phyloP scores from a whole-genome alignment of 2,329 filamentous ascomycete genomes.

The Verticillium longisporum region DNA sequence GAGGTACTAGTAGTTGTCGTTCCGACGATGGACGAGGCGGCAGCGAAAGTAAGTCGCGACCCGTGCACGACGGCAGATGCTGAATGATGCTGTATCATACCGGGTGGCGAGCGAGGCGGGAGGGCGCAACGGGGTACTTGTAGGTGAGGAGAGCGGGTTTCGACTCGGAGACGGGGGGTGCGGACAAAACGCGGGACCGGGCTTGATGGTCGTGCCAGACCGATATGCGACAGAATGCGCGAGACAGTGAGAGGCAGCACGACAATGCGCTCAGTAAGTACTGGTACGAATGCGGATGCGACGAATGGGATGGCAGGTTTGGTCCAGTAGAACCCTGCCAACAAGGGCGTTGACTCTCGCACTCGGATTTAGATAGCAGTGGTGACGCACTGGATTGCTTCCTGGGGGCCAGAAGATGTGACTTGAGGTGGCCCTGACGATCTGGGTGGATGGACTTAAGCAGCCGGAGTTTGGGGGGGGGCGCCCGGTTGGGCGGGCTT shows the following conservation, averaged over 20 bases:
- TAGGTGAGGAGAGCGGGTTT: background rate
- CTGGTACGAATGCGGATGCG: background rate
- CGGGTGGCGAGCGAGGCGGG: slow-evolving; percentile 14
- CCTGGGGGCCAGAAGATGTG: background rate
- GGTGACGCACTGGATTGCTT: background rate
- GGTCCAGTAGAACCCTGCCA: background rate
- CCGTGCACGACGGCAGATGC: slow-evolving; percentile 31
- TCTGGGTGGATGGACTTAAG: background rate
- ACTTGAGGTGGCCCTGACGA: background rate
- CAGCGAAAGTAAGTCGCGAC: slow-evolving; percentile 29
- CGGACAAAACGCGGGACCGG: background rate
- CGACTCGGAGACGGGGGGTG: background rate
- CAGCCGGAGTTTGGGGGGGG: background rate
- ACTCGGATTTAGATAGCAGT: background rate
- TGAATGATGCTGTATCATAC: slow-evolving; percentile 38
- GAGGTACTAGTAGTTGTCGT: background rate
- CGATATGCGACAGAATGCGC: background rate
- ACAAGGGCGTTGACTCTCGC: background rate
- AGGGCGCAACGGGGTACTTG: background rate
- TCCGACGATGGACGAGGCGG: slow-evolving; percentile 16
- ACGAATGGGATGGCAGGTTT: background rate
- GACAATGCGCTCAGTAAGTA: background rate
- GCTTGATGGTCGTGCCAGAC: background rate
- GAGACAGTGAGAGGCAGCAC: too few species aligned
- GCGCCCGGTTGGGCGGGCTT: background rate